Base-by-base conservation (phyloP, 2,329 filamentous ascomycete species). In the Ampelomyces quisqualis region DNA sequence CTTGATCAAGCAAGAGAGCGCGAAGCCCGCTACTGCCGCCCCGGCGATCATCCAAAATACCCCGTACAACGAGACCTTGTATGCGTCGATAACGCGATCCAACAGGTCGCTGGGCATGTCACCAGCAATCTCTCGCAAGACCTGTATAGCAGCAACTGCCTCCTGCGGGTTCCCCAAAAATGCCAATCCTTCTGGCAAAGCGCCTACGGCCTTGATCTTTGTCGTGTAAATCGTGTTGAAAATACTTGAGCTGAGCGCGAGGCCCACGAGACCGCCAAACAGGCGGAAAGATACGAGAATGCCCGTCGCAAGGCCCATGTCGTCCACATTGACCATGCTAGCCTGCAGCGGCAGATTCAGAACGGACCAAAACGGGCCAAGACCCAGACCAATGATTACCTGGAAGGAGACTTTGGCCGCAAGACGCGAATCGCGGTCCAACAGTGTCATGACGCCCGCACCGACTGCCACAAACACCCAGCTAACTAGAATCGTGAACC, bases 391-490 rank as follows among this genome's bases (percentile, higher is more conserved):
- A 2, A 30, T 9, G n/a, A 54, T 26, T 3, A 52, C 26, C 23
- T 52, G 51, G 10, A 34, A 31, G n/a, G 33, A 34, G 4, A 24
- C 15, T 4, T 6, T 39, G 11, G 30, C 11, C 2, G 38, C 29
- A 4, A 21, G n/a, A 7, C 30, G 30, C 10, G 35, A 24, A 23
- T 22, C 4, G 3, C 20, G 29, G 3, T 40, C 15, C 42, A 34
- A 42, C 10, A 77, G 66, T 23, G 72, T 65, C 38, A 82, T 65
- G 4, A 75, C 56, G 3, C 82, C 83, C 2, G 76, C 64, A 2
- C 82, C 80, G 2, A 81, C 47, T 0, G 77, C 79, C 2, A 76
- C 72, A 2, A 84, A 53, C 2, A 61, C 42, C 82, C 83, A 87
- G 19, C 83, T 83, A 5, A 51, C 38, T 73, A 80, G 81, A 40